Conservation (phyloP, 371 early-diverging fungal species). For the Dipsacomyces acuminosporus region DNA sequence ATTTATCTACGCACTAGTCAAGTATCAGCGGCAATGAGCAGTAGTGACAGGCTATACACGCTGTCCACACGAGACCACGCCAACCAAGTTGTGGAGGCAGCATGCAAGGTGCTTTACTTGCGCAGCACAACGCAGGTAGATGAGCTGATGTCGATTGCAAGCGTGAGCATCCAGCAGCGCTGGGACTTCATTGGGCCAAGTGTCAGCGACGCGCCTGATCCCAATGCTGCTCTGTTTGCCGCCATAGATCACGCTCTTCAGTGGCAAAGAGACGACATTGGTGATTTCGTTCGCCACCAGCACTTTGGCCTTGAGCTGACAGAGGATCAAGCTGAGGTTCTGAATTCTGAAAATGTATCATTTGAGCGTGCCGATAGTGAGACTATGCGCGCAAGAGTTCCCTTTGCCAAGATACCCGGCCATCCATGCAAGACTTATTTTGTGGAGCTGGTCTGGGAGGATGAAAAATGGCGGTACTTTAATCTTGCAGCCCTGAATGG, state of each 20-base stretch:
- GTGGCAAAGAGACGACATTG: neutral
- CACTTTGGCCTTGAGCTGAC: neutral
- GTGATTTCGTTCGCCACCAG: neutral
- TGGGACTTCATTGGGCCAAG: neutral
- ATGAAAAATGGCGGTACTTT: neutral
- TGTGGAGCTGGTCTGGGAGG: neutral
- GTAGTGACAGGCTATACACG: no score
- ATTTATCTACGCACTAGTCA: no score
- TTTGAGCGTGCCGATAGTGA: neutral
- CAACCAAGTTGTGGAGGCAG: neutral
- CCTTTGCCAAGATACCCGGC: neutral
- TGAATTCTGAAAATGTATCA: neutral
- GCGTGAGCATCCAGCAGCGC: neutral
- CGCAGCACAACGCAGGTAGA: slow-evolving; percentile 37
- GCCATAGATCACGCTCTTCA: neutral
- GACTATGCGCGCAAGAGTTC: neutral
- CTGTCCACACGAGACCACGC: neutral
- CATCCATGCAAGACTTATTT: neutral
- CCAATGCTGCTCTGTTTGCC: neutral
- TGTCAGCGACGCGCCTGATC: neutral
- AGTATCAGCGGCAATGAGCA: no score
- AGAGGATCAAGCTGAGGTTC: neutral
- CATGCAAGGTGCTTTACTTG: slow-evolving; percentile 10
- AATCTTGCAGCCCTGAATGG: neutral
- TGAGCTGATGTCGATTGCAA: slow-evolving; percentile 12